Conservation (phyloP, 176 grass and related monocot species). For the sorghum (Sorghum bicolor) region Sorghum_bicolor_NCBIv3 NC_012870.2:4562001-4562500, state of each 20-base stretch:
- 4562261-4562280: neutral
- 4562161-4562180: slow-evolving; percentile 22
- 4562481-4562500: slow-evolving; percentile 59
- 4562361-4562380: slow-evolving; percentile 23
- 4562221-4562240: neutral
- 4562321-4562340: slow-evolving; percentile 40
- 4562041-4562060: too few species aligned
- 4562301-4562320: slow-evolving; percentile 48
- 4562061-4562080: too few species aligned
- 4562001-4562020: too few species aligned
- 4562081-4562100: neutral
- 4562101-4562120: neutral
- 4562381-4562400: neutral
- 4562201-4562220: slow-evolving; percentile 11
- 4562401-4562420: neutral
- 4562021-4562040: too few species aligned
- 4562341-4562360: slow-evolving; percentile 33
- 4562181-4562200: slow-evolving; percentile 7
- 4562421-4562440: slow-evolving; percentile 24
- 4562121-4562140: neutral
- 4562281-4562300: neutral
- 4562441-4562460: slow-evolving; percentile 16
- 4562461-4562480: slow-evolving; percentile 38
- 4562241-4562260: slow-evolving; percentile 9
- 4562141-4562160: slow-evolving; percentile 17